Percentiles rank a stretch among this genome's conserved stretches.
phyloP scores from a whole-genome alignment of 1,284 basidiomycete species.

The Heterobasidion irregulare region DNA sequence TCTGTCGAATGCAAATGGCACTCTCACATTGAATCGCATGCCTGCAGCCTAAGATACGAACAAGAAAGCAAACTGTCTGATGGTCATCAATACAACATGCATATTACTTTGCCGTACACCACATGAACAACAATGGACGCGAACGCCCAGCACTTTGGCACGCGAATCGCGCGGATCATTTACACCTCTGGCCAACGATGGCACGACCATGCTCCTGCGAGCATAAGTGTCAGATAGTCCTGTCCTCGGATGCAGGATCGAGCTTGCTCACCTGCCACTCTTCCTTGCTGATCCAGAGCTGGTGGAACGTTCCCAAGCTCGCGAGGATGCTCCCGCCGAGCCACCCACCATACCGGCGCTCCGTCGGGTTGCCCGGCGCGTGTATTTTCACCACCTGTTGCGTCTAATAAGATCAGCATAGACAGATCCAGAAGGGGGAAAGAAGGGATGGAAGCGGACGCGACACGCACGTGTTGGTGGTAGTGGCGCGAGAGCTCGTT shows the following conservation, averaged over 20 bases:
- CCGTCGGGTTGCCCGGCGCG: slow-evolving; percentile 80
- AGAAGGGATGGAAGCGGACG: slow-evolving; percentile 2
- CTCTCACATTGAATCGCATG: not conserved
- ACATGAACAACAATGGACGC: no score
- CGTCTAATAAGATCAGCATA: slow-evolving; percentile 1
- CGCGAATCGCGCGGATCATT: slow-evolving; percentile 29
- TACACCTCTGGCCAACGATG: slow-evolving; percentile 75
- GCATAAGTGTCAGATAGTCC: not conserved
- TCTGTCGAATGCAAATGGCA: not conserved
- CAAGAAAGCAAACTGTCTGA: no score
- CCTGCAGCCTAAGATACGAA: not conserved
- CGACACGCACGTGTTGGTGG: slow-evolving; percentile 55
- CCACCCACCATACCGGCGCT: slow-evolving; percentile 88
- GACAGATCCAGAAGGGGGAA: not conserved
- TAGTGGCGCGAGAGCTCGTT: slow-evolving; percentile 74
- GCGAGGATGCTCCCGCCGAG: slow-evolving; percentile 90
- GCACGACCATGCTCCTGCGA: slow-evolving; percentile 66
- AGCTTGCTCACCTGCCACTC: slow-evolving; percentile 76
- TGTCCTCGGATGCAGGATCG: not conserved
- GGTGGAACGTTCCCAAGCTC: slow-evolving; percentile 93
- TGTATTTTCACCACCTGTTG: slow-evolving; percentile 69
- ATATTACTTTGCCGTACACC: no score
- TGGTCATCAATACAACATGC: no score
- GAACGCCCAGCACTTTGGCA: no score
- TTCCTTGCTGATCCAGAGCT: slow-evolving; percentile 88